Evolutionary conservation across 1,284 basidiomycete species (phyloP), one percentile per base, ranked within the genome.

Genomic region (Puccinia triticina): DNA sequence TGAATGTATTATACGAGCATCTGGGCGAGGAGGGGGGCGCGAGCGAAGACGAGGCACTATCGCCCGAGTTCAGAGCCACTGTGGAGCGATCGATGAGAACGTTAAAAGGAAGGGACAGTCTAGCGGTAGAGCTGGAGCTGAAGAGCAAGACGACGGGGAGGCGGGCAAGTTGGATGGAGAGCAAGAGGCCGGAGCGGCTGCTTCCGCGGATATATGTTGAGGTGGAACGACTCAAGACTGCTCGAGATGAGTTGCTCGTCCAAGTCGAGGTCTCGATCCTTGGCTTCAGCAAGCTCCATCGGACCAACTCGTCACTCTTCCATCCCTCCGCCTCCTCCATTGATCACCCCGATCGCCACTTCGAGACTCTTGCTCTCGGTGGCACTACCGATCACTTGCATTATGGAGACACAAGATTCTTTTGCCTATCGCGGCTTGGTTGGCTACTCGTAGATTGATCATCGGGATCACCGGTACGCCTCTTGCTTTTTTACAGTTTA

Each of bases 371-470:
- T 11, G 89, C 89, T 86, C 84, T 92, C 12, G 92, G 92, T 37
- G 92, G 92, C 14, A 99, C 96, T 0, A 99, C 99, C 87, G 96
- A 99, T 87, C 97, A 99, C 86, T 90, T 99, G 23, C 96, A 99
- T 87, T 92, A 95, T 0, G 96, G n/a, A n/a, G 96, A 0, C 96
- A 99, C 89, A 98, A 98, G 88, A 96, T 99, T 83, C 90, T 99
- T 53, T 90, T 99, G 7, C 94, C 94, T 85, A 94, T 97, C 91
- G 92, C 91, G 11, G 91, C 93, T 1, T 94, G 93, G 89, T 91
- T 98, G 83, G 90, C 94, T 0, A 87, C 88, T 69, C 87, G 90
- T 84, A 94, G 94, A 87, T 88, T 99, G 85, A 94, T 99, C 84
- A 91, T 97, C 79, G 97, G 97, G 5, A 89, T 99, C 53, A 93